Evolutionary conservation across 208 protist species (phyloP), one percentile per base, ranked within the genome.

Genomic region (Wallacemonas sp.): DNA sequence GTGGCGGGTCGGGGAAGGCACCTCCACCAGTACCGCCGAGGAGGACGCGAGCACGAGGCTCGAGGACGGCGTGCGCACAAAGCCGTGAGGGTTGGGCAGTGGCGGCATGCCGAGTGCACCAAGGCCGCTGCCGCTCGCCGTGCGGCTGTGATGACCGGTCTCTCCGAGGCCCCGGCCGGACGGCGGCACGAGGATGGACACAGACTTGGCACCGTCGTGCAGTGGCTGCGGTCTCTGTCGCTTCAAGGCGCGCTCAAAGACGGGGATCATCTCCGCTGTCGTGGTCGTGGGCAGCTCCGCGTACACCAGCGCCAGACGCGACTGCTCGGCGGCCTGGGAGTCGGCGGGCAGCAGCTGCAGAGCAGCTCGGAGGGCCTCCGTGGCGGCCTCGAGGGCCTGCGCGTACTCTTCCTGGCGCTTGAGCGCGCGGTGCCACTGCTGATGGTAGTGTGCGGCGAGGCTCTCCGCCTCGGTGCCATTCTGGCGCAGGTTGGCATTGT

Each of bases 391-490:
- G 2, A 94, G 65, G 45, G 89, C 83, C 50, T 92, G 73, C 3
- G 59, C 71, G 66, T 91, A 94, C 67, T 94, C 89, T n/a, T 67
- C 72, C 54, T 86, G 72, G 23, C 74, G 69, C 31, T 81, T 81
- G 32, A 76, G 67, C 28, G 79, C 62, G 20, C 55, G 68, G 42
- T 82, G 82, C 45, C 77, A 87, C 57, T 92, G 67, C 39, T 94
- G 89, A 57, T 92, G 84, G 69, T 92, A 94, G 54, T 91, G 77
- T 22, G 89, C 84, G 42, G 89, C 89, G 18, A 94, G 76, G 29
- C 81, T 84, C 74, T 94, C 89, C 20, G 89, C 89, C 69, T 94
- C 89, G 23, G 83, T 91, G 74, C 81, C 90, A 42, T 81, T 83
- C 61, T 91, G 78, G 3, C 81, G 77, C 36, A 94, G 64, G 5